phyloP scores from a whole-genome alignment of 2,329 filamentous ascomycete genomes.

The Apiospora aurea region DNA sequence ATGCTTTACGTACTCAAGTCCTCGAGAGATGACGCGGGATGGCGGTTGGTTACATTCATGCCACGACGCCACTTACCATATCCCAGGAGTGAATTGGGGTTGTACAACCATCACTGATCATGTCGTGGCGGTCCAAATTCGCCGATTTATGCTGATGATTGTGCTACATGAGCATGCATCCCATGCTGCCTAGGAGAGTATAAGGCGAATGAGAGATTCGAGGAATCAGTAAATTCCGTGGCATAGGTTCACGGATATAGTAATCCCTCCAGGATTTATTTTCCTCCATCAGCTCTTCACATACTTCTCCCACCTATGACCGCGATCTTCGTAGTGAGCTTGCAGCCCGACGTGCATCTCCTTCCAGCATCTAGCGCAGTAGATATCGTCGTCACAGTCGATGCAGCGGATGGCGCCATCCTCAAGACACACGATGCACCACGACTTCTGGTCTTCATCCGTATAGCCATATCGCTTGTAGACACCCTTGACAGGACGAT shows the following conservation, averaged over 20 bases:
- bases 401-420: slow-evolving; percentile 77
- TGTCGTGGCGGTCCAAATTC: not conserved
- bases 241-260: not conserved
- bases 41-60: not conserved
- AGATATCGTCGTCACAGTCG: slow-evolving; percentile 75
- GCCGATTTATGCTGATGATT: not conserved
- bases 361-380: slow-evolving; percentile 80
- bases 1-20: not conserved
- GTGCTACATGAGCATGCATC: not conserved
- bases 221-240: not conserved
- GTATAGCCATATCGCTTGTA: slow-evolving; percentile 56
- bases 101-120: not conserved
- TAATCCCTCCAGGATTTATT: not conserved
- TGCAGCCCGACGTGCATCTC: slow-evolving; percentile 78
- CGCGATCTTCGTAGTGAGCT: slow-evolving; percentile 74
- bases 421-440: slow-evolving; percentile 85
- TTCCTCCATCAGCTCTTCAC: slow-evolving; percentile 42
- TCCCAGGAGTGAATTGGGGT: not conserved
- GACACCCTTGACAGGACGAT: slow-evolving; percentile 48
- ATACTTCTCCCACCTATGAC: slow-evolving; percentile 72
- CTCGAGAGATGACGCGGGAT: not conserved
- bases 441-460: slow-evolving; percentile 76
- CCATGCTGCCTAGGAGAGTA: not conserved
- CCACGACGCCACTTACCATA: not conserved
- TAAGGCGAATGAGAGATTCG: not conserved